phyloP scores from a whole-genome alignment of 176 grass and related monocot genomes.

The Phoenix roebelenii region DNA sequence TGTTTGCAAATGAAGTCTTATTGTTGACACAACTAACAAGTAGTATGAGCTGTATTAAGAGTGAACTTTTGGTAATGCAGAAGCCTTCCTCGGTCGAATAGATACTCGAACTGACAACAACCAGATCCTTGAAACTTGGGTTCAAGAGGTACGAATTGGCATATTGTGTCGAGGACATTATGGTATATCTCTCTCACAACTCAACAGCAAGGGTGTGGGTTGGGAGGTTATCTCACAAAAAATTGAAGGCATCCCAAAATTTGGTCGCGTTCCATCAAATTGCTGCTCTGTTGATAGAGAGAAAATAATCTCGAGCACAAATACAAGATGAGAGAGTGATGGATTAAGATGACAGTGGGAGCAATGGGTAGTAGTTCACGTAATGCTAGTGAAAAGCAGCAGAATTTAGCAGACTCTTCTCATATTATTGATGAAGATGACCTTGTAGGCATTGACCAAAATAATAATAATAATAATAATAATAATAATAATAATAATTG shows the following conservation, averaged over 20 bases:
- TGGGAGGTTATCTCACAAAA: conserved; percentile 9
- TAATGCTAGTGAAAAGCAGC: conserved; percentile 5
- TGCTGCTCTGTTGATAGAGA: background rate
- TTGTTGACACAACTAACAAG: background rate
- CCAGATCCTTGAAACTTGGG: conserved; percentile 24
- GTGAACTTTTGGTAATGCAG: conserved; percentile 24
- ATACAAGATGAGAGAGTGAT: conserved; percentile 5
- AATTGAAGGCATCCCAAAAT: background rate
- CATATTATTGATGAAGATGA: conserved; percentile 16
- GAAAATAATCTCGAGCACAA: conserved; percentile 6
- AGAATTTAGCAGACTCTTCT: conserved; percentile 3
- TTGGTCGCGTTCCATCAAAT: conserved; percentile 11
- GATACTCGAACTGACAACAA: background rate
- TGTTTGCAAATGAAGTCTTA: conserved; percentile 15
- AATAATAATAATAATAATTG: conserved; percentile 3
- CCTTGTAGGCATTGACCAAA: conserved; percentile 24
- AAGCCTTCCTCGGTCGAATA: conserved; percentile 19
- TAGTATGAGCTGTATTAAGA: conserved; percentile 20
- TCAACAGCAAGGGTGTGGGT: background rate
- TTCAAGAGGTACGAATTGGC: conserved; percentile 17
- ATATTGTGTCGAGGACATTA: conserved; percentile 25
- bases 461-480: background rate
- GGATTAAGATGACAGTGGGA: conserved; percentile 1
- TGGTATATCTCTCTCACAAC: conserved; percentile 21
- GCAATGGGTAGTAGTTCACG: background rate